A percentile compares a stretch with the other conserved stretches of the same genome.
Conservation (phyloP, 805 yeast species). For the Saccharomycopsis fibuligera region DNA sequence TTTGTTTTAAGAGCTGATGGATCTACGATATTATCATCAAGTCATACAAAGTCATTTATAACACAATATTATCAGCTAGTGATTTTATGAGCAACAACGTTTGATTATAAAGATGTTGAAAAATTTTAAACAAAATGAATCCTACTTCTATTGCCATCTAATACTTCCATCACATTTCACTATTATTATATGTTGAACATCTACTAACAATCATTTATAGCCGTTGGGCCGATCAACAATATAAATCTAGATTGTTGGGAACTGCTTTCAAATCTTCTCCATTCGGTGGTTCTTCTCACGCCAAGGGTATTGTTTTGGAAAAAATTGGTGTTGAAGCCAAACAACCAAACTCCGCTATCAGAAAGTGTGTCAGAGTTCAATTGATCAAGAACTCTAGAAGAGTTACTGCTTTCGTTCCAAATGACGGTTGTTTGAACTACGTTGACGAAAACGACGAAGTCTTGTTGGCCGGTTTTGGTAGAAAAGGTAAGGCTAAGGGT, state of each 20-base stretch:
- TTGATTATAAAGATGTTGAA: too few relatives aligned
- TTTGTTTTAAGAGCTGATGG: too few relatives aligned
- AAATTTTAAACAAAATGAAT: too few relatives aligned
- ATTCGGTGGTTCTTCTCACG: conserved; percentile 99
- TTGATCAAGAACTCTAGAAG: conserved; percentile 99
- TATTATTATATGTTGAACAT: neutral
- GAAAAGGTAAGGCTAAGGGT: conserved; percentile 99
- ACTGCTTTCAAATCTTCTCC: conserved; percentile 99
- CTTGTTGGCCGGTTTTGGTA: conserved; percentile 99
- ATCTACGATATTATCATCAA: too few relatives aligned
- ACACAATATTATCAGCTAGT: too few relatives aligned
- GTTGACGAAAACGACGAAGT: conserved; percentile 99
- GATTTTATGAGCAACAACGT: too few relatives aligned
- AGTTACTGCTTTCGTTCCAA: conserved; percentile 99
- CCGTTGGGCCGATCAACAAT: conserved; percentile 99
- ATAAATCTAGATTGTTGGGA: conserved; percentile 98
- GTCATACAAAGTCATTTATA: too few relatives aligned
- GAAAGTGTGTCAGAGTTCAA: conserved; percentile 99
- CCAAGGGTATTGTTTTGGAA: conserved; percentile 99
- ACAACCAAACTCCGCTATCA: conserved; percentile 99
- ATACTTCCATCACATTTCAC: too few relatives aligned
- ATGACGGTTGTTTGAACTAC: conserved; percentile 99
- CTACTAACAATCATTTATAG: conserved; percentile 30
- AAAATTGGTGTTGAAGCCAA: conserved; percentile 99
- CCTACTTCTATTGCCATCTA: too few relatives aligned